phyloP scores from a whole-genome alignment of 805 yeast genomes.

The Lipomyces oligophaga region DNA sequence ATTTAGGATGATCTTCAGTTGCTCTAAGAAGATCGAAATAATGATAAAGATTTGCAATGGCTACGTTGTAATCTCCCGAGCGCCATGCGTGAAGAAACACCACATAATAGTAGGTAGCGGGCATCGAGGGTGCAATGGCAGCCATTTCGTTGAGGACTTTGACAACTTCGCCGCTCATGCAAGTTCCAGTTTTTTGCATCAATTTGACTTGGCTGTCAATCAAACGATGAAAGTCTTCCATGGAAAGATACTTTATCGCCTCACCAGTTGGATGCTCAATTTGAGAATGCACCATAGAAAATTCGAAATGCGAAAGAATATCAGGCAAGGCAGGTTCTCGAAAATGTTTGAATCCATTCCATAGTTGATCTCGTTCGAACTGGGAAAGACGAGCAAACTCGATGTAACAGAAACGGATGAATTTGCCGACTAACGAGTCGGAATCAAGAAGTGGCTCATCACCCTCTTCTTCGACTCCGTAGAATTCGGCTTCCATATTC shows the following conservation, averaged over 20 bases:
- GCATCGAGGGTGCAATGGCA: neutral
- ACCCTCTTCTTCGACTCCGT: neutral
- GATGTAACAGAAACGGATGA: slow-evolving; percentile 18
- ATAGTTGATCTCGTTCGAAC: slow-evolving; percentile 11
- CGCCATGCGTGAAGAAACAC: slow-evolving; percentile 49
- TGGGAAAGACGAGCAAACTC: slow-evolving; percentile 18
- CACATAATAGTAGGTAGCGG: slow-evolving; percentile 2
- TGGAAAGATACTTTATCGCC: neutral
- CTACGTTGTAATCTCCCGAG: slow-evolving; percentile 51
- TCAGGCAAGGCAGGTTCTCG: neutral
- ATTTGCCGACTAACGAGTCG: slow-evolving; percentile 20
- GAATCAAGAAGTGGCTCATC: slow-evolving; percentile 4
- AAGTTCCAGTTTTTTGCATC: slow-evolving; percentile 3
- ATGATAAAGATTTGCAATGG: slow-evolving; percentile 52
- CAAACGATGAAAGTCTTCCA: neutral
- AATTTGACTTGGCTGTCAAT: neutral
- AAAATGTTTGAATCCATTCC: slow-evolving; percentile 12
- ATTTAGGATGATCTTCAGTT: slow-evolving; percentile 52
- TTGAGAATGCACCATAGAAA: neutral
- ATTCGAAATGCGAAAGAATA: neutral
- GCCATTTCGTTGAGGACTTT: slow-evolving; percentile 39
- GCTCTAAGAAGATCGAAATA: slow-evolving; percentile 59
- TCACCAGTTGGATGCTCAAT: neutral
- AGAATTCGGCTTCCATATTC: slow-evolving; percentile 12
- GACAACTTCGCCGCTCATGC: slow-evolving; percentile 6